Evolutionary conservation across 371 early-diverging fungal genomes (phyloP).

Genomic region (Blakeslea trispora): DNA sequence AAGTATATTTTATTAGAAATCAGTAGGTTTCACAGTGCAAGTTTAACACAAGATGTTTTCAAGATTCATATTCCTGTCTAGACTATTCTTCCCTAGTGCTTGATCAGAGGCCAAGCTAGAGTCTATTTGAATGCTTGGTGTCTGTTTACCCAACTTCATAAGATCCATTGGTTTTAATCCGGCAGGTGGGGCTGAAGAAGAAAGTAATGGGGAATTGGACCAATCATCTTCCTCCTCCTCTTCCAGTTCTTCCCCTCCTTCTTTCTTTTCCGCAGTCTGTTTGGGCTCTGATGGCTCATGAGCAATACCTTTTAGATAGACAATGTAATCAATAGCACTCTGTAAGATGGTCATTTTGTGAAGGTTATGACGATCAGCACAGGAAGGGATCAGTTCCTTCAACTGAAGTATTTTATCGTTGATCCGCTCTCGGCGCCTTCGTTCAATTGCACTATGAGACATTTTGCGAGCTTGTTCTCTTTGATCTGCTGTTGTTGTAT

Average conservation of each 20-base stretch:
- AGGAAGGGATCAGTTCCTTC: constrained; percentile 52
- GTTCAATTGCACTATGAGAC: constrained; percentile 78
- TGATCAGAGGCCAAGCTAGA: no score
- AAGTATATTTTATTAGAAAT: constrained; percentile 1
- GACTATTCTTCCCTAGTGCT: no score
- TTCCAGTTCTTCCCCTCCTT: no score
- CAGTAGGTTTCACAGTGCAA: no score
- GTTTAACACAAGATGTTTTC: constrained; percentile 26
- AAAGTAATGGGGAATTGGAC: no score
- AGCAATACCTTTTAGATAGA: constrained; percentile 38
- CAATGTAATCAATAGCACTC: constrained; percentile 74
- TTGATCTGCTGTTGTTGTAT: constrained; percentile 36
- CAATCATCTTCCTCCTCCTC: no score
- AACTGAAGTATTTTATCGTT: constrained; percentile 65
- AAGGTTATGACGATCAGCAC: constrained; percentile 62
- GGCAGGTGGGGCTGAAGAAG: no score
- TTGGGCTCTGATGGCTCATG: no score
- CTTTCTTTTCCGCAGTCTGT: no score
- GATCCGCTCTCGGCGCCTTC: constrained; percentile 75
- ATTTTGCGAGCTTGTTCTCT: constrained; percentile 63
- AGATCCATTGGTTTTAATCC: no score
- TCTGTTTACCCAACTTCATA: no score
- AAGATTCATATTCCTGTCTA: constrained; percentile 26
- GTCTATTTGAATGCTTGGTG: no score
- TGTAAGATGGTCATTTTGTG: constrained; percentile 77